A percentile compares a stretch with the other conserved stretches of the same genome.
phyloP scores from a whole-genome alignment of 306 rosid species.

The Mimosa pudica region DNA sequence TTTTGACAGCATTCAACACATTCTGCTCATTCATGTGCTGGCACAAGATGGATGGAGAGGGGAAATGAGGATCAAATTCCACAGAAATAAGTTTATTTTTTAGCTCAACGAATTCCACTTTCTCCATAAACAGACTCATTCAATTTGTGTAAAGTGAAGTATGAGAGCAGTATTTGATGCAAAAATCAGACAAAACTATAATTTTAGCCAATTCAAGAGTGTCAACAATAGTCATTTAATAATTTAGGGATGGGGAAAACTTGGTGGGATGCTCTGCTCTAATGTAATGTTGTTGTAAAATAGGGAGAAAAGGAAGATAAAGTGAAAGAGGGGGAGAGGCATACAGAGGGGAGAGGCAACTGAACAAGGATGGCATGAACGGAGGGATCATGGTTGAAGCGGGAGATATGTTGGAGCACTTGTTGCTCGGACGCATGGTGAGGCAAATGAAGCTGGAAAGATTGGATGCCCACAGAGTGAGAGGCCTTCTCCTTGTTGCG shows the following conservation, averaged over 20 bases:
- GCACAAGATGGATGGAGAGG: slow-evolving; percentile 20
- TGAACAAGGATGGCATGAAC: slow-evolving; percentile 82
- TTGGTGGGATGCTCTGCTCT: too few species aligned
- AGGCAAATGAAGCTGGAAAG: slow-evolving; percentile 56
- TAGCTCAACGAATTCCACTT: not conserved
- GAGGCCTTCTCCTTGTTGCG: slow-evolving; percentile 73
- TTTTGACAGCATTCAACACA: slow-evolving; percentile 62
- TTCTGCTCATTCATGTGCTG: slow-evolving; percentile 74
- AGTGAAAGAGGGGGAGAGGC: slow-evolving; percentile 16
- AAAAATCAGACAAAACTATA: not conserved
- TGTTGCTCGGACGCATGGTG: slow-evolving; percentile 55
- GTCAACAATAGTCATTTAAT: not conserved
- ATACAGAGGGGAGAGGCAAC: slow-evolving; percentile 63
- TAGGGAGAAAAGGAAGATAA: not conserved
- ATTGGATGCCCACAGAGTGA: slow-evolving; percentile 58
- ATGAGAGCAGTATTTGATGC: not conserved
- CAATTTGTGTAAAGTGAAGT: not conserved
- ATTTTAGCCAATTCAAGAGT: slow-evolving; percentile 3
- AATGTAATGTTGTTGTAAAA: not conserved
- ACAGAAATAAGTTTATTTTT: not conserved
- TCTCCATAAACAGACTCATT: not conserved
- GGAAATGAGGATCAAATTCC: not conserved
- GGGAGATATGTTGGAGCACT: slow-evolving; percentile 49
- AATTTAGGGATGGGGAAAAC: not conserved
- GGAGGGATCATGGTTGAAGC: slow-evolving; percentile 56